phyloP scores from a whole-genome alignment of 768 basidiomycete genomes.

The Amanita jacksonii region DNA sequence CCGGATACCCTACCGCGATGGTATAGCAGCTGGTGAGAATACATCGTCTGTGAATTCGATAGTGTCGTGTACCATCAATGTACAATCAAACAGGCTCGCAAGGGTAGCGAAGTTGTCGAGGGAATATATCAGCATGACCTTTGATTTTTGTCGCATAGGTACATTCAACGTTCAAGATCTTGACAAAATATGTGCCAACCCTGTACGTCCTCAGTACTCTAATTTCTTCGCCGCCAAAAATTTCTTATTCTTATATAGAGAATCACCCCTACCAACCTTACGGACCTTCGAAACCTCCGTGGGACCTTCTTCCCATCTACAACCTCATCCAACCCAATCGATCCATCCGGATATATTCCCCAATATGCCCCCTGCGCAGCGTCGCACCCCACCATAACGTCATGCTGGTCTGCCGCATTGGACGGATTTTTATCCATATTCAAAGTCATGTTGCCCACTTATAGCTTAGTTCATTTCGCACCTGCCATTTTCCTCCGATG shows the following conservation, averaged over 20 bases:
- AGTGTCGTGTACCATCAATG: no score
- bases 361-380: conserved; percentile 54
- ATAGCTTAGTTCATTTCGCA: conserved; percentile 84
- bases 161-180: conserved; percentile 45
- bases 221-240: not conserved
- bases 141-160: conserved; percentile 47
- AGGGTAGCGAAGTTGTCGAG: conserved; percentile 55
- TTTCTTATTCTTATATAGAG: conserved; percentile 28
- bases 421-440: conserved; percentile 73
- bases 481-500: conserved; percentile 81
- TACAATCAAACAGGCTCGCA: conserved; percentile 44
- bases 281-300: conserved; percentile 36
- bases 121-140: conserved; percentile 52
- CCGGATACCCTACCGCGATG: conserved; percentile 77
- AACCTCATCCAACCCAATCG: conserved; percentile 14
- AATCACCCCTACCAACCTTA: conserved; percentile 41
- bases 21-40: conserved; percentile 60
- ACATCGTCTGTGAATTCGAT: not conserved
- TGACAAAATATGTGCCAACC: conserved; percentile 39
- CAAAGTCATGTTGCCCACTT: conserved; percentile 76
- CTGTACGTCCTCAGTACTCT: conserved; percentile 25
- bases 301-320: conserved; percentile 25
- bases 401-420: conserved; percentile 50
- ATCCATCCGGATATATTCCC: conserved; percentile 30
- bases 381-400: conserved; percentile 66